Base-by-base conservation (phyloP, 2,329 filamentous ascomycete genomes). In the Exophiala xenobiotica region DNA sequence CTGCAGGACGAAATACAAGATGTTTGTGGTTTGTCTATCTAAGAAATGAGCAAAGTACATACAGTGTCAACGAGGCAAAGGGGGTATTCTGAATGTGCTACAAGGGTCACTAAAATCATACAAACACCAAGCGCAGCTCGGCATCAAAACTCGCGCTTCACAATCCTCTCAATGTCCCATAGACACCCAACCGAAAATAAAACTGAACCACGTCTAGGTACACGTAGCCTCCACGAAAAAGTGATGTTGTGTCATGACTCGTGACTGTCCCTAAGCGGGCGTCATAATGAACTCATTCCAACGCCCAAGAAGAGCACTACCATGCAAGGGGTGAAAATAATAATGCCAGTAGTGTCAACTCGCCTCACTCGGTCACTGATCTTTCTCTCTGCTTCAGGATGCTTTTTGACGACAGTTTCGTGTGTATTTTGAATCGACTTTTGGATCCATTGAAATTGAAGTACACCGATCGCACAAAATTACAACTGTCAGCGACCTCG, bases 21-120 rank as follows among this genome's bases (percentile, higher is more conserved):
- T n/a, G n/a, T 33, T 87, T 40, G 84, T 83, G 0, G 42, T 70
- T 0, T 88, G 77, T 60, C 88, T 88, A 84, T 33, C 65, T 76
- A 26, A 85, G 88, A 61, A 88, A 88, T 61, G 73, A 69, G 61
- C 73, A 79, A 42, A 75, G 85, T 42, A 78, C 5, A 16, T 35
- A 35, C 31, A 35, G 31, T 35, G n/a, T 35, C n/a, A 16, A 35
- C 31, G 12, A 16, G 20, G 29, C 24, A 23, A 49, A 46, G 42
- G 40, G 47, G 49, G 49, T 51, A 51, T 51, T 51, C 16, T 12
- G 35, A 29, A 33, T 40, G 35, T 35, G 31, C 31, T 35, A 51
- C 24, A 46, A 19, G 39, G 37, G 41, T 46, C 33, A 42, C 41
- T 46, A 41, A 35, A 46, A 51, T 46, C 40, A 40, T 41, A 50